Conservation (phyloP, 1,284 basidiomycete genomes). For the Marasmius sp. region DNA sequence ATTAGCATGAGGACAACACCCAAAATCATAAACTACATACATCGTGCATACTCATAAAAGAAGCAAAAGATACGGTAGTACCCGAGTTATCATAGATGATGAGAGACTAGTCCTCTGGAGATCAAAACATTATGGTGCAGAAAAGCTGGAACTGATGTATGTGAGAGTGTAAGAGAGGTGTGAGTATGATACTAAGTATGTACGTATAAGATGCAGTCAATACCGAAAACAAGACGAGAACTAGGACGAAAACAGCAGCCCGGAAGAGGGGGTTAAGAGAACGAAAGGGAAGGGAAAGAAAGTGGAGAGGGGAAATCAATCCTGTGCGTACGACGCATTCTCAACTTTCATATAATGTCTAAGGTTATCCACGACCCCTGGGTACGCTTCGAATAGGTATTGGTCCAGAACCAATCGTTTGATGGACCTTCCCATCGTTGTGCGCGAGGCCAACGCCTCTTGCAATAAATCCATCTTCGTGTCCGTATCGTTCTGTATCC, state of each 20-base stretch:
- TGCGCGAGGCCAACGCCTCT: constrained; percentile 9
- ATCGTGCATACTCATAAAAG: too few relatives aligned
- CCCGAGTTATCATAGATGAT: too few relatives aligned
- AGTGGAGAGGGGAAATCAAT: neutral
- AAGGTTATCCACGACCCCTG: neutral
- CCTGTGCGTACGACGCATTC: neutral
- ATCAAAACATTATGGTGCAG: too few relatives aligned
- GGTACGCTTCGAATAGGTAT: neutral
- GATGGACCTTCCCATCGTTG: constrained; percentile 5
- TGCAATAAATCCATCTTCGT: constrained; percentile 9
- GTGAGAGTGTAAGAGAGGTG: too few relatives aligned
- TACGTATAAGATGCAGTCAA: too few relatives aligned
- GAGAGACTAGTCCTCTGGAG: too few relatives aligned
- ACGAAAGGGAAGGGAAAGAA: neutral
- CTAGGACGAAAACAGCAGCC: neutral
- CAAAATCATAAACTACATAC: too few relatives aligned
- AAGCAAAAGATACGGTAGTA: too few relatives aligned
- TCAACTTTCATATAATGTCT: neutral
- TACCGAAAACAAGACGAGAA: too few relatives aligned
- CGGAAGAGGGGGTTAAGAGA: neutral
- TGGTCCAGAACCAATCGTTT: constrained; percentile 5
- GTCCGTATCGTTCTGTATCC: constrained; percentile 10
- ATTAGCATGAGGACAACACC: too few relatives aligned
- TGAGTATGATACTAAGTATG: too few relatives aligned
- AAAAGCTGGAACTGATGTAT: too few relatives aligned